These are phyloP conservation scores for Phylloporus sp. DNA, from an alignment of 1,284 basidiomycete genomes.

Conservation along the genomic window DNA sequence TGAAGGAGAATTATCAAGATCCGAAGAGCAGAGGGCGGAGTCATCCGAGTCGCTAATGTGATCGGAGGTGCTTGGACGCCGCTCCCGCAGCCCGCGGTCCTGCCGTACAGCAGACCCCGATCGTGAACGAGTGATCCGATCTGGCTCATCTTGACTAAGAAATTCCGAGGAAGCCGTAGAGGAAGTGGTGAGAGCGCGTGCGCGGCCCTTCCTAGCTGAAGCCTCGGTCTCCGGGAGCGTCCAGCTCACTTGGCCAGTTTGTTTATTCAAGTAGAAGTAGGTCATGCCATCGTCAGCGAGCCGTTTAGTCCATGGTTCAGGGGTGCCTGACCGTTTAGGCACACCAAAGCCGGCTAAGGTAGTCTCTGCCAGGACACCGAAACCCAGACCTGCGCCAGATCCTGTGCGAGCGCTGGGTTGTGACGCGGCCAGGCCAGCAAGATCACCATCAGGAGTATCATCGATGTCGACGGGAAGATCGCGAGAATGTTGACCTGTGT, in stretches of 20 bases:
- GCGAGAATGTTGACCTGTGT: slow-evolving; percentile 86
- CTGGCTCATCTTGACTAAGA: slow-evolving; percentile 35
- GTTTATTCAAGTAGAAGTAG: slow-evolving; percentile 81
- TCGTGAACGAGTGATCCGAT: slow-evolving; percentile 42
- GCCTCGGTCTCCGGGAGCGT: slow-evolving; percentile 58
- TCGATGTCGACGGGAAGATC: slow-evolving; percentile 84
- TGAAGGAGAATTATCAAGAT: slow-evolving; percentile 45
- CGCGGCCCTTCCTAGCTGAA: slow-evolving; percentile 32
- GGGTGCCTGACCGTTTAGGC: slow-evolving; percentile 63
- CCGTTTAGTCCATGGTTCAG: slow-evolving; percentile 81
- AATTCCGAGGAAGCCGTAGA: slow-evolving; percentile 42
- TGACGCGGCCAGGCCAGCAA: slow-evolving; percentile 62
- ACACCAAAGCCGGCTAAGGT: slow-evolving; percentile 65
- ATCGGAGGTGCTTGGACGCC: slow-evolving; percentile 46
- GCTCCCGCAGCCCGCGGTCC: slow-evolving; percentile 33
- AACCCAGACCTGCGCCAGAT: slow-evolving; percentile 58
- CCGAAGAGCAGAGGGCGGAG: slow-evolving; percentile 73
- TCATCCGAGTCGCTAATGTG: slow-evolving; percentile 78
- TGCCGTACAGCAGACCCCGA: slow-evolving; percentile 43
- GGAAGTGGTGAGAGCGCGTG: slow-evolving; percentile 43
- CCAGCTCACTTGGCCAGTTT: slow-evolving; percentile 76
- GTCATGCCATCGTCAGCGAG: slow-evolving; percentile 86
- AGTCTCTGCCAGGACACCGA: slow-evolving; percentile 41
- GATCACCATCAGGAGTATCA: slow-evolving; percentile 64
- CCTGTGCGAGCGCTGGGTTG: slow-evolving; percentile 64